phyloP scores from a whole-genome alignment of 2,329 filamentous ascomycete genomes.

The Microcyclospora tardicrescens region DNA sequence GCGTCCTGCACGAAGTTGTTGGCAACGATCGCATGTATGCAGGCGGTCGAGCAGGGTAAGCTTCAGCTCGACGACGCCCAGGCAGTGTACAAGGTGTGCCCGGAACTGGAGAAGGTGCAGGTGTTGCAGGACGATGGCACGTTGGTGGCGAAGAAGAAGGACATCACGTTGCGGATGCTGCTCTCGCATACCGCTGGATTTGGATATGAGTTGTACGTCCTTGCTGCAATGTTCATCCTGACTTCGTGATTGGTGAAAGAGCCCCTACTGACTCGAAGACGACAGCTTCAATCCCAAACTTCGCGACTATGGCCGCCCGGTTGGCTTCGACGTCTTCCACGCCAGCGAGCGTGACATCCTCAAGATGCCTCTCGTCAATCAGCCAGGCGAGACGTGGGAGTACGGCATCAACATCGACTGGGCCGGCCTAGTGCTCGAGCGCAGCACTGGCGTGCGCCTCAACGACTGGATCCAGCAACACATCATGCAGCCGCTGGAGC shows the following conservation, averaged over 20 bases:
- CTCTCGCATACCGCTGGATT: conserved; percentile 39
- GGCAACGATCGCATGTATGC: conserved; percentile 33
- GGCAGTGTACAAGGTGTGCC: conserved; percentile 28
- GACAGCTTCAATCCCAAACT: conserved; percentile 31
- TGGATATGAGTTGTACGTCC: conserved; percentile 31
- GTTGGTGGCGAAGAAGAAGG: conserved; percentile 29
- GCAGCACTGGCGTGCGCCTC: conserved; percentile 29
- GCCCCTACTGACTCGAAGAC: not conserved
- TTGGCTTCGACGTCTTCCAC: conserved; percentile 46
- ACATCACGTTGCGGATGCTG: conserved; percentile 40
- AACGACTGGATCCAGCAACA: conserved; percentile 35
- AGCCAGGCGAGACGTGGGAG: conserved; percentile 50
- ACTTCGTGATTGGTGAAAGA: not conserved
- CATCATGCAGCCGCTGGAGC: conserved; percentile 34
- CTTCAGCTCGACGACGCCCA: conserved; percentile 30
- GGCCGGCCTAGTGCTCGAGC: conserved; percentile 37
- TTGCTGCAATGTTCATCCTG: too few species aligned
- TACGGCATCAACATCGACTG: conserved; percentile 41
- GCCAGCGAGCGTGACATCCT: conserved; percentile 40
- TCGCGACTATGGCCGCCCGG: conserved; percentile 31
- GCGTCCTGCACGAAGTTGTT: conserved; percentile 38
- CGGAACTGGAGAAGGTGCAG: conserved; percentile 31
- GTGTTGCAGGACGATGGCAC: conserved; percentile 29
- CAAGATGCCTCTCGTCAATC: conserved; percentile 43
- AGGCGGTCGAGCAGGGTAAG: conserved; percentile 32